phyloP scores from a whole-genome alignment of 352 stramenopile species.

The Phytophthora ramorum region DNA sequence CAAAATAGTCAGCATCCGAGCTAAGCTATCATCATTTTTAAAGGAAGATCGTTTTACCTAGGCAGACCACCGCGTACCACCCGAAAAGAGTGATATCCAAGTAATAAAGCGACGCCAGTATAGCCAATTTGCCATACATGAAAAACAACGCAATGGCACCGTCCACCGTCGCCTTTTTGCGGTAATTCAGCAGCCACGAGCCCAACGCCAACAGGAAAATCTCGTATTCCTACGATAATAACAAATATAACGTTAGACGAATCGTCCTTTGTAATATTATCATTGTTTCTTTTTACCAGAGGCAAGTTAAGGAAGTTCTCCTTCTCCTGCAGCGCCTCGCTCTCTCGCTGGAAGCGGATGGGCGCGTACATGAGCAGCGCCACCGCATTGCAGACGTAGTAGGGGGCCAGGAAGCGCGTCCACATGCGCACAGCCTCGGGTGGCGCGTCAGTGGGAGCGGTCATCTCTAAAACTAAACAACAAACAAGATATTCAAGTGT shows the following conservation, averaged over 20 bases:
- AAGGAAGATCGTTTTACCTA: constrained; percentile 41
- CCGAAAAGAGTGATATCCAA: constrained; percentile 67
- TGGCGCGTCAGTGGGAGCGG: background rate
- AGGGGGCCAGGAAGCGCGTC: constrained; percentile 69
- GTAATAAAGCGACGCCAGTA: constrained; percentile 74
- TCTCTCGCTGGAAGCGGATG: constrained; percentile 53
- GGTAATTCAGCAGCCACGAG: constrained; percentile 73
- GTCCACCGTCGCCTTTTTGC: constrained; percentile 77
- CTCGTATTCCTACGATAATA: constrained; percentile 60
- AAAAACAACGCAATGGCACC: constrained; percentile 73
- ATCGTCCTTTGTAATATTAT: too few species aligned
- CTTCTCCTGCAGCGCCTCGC: constrained; percentile 46
- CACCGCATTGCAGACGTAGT: constrained; percentile 71
- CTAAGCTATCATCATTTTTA: constrained; percentile 1
- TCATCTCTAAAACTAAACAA: background rate
- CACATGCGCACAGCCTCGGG: constrained; percentile 27
- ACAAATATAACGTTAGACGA: background rate
- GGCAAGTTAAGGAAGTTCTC: constrained; percentile 75
- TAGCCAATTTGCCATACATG: constrained; percentile 68
- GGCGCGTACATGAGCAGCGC: constrained; percentile 63
- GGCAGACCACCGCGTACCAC: constrained; percentile 66
- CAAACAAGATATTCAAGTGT: too few species aligned
- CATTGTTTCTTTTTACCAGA: constrained; percentile 38
- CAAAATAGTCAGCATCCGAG: background rate
- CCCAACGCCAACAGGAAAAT: constrained; percentile 67